Evolutionary conservation across 257 asterid genomes (phyloP).

Genomic region (Gentiana straminea): DNA sequence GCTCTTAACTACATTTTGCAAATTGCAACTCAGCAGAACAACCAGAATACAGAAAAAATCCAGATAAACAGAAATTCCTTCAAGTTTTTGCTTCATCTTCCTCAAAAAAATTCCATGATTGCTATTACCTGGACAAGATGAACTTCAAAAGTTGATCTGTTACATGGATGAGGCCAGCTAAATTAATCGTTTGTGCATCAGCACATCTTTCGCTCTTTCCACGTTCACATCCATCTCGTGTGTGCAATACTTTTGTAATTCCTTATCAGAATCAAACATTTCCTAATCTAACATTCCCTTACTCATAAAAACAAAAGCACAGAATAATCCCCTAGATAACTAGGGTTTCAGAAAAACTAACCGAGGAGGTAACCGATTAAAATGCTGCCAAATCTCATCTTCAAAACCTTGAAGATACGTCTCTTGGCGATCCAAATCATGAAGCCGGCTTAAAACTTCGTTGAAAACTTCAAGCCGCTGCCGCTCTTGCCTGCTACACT

Average conservation of each 20-base stretch:
- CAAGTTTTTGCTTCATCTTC: too few relatives aligned
- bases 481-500: slow-evolving; percentile 23
- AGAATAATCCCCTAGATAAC: not conserved
- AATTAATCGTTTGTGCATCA: slow-evolving; percentile 32
- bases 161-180: slow-evolving; percentile 29
- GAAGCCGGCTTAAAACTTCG: slow-evolving; percentile 33
- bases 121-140: slow-evolving; percentile 38
- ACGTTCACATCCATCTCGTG: slow-evolving; percentile 47
- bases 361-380: slow-evolving; percentile 42
- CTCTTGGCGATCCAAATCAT: slow-evolving; percentile 31
- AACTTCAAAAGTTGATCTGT: slow-evolving; percentile 33
- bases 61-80: too few relatives aligned
- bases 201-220: slow-evolving; percentile 51
- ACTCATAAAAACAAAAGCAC: not conserved
- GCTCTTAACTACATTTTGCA: too few relatives aligned
- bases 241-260: slow-evolving; percentile 11
- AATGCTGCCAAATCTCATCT: slow-evolving; percentile 48
- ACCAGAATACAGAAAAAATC: too few relatives aligned
- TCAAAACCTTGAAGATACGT: slow-evolving; percentile 36
- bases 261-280: slow-evolving; percentile 4
- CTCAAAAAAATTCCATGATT: too few relatives aligned
- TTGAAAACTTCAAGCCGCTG: slow-evolving; percentile 28
- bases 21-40: too few relatives aligned
- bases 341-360: slow-evolving; percentile 19
- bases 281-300: not conserved